A percentile compares a stretch with the other conserved stretches of the same genome.
Evolutionary conservation across 805 yeast species (phyloP).

Genomic region (Wickerhamiella dianesei): DNA sequence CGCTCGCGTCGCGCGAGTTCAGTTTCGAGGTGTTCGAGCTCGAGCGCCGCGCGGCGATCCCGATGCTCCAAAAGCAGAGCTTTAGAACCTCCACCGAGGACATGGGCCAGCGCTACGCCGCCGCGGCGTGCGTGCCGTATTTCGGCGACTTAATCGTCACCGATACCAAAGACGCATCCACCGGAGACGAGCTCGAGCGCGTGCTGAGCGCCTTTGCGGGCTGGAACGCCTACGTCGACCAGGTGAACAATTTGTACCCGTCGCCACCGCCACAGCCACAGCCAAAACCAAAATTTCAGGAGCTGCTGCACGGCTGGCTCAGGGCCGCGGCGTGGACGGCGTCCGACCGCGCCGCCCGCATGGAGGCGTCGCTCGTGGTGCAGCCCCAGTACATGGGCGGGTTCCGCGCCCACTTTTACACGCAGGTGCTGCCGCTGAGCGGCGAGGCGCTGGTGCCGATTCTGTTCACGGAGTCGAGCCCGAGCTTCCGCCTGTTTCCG

Average conservation of each 20-base stretch:
- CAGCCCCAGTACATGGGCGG: slow-evolving; percentile 49
- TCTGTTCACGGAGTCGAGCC: slow-evolving; percentile 44
- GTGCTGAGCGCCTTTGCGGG: slow-evolving; percentile 60
- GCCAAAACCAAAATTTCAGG: slow-evolving; percentile 7
- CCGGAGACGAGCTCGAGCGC: slow-evolving; percentile 32
- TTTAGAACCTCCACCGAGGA: slow-evolving; percentile 70
- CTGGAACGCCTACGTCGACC: slow-evolving; percentile 62
- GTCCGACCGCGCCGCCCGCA: slow-evolving; percentile 6
- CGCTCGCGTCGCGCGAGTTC: slow-evolving; percentile 67
- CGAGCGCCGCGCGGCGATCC: slow-evolving; percentile 52
- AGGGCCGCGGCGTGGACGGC: slow-evolving; percentile 3
- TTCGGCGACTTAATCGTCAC: slow-evolving; percentile 72
- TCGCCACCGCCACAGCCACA: slow-evolving; percentile 29
- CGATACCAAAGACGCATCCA: slow-evolving; percentile 1
- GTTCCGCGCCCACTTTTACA: slow-evolving; percentile 31
- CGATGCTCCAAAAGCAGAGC: slow-evolving; percentile 46
- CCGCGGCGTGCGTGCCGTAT: slow-evolving; percentile 70
- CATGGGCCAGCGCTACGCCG: slow-evolving; percentile 61
- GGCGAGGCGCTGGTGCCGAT: slow-evolving; percentile 54
- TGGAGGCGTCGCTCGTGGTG: slow-evolving; percentile 34
- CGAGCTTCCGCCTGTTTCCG: slow-evolving; percentile 43
- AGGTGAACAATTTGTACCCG: slow-evolving; percentile 29
- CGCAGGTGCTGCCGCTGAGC: slow-evolving; percentile 42
- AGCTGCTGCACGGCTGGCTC: slow-evolving; percentile 28
- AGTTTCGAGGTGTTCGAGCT: slow-evolving; percentile 84